Evolutionary conservation across 371 early-diverging fungal genomes (phyloP), one percentile per base, ranked within the genome.

Genomic region (Dichotomocladium elegans): DNA sequence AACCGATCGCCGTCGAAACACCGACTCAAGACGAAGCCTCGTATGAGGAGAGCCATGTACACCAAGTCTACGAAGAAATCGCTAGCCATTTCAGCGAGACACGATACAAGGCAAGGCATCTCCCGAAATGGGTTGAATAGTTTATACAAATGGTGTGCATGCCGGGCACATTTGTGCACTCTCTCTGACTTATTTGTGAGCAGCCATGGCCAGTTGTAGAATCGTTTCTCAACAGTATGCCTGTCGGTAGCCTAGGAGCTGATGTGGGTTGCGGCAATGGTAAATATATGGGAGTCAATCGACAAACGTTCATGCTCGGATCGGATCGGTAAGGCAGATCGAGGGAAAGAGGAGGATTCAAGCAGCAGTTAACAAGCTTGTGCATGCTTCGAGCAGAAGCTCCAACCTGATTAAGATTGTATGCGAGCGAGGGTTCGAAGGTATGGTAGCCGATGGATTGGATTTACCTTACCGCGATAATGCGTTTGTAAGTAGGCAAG

Each of bases 241-340:
- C 80, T 0, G 19, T 57, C 3, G 95, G 92, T 1, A 85, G 85
- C 49, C 30, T 98, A 0, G 96, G 95, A 11, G 92, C 88, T 7
- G 99, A 97, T 74, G 85, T 96, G 6, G 97, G 99, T 15, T 96
- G 97, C 64, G 99, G 99, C 15, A 98, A 98, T 74, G 99, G 99
- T 43, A 98, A 98, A 68, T 96, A 98, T 61, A 74, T 97, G 61
- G 90, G 89, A 17, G 89, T 95, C 11, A 92, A 93, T 58, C 74
- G 70, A 6, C 77, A 84, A 28, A 57, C 93, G 14, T 69, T 83
- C 49, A 84, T 87, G 41, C 60, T 93, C 24, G 98, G 97, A 25
- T 90, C 90, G 1, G 96, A 97, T 61, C 80, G 89, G 89, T 90
- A 78, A 56, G 12, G 37, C 4, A 34, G 12, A 12, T 25, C 14